Evolutionary conservation across 2,329 filamentous ascomycete species (phyloP), one percentile per base, ranked within the genome.

Genomic region (Scedosporium apiospermum): DNA sequence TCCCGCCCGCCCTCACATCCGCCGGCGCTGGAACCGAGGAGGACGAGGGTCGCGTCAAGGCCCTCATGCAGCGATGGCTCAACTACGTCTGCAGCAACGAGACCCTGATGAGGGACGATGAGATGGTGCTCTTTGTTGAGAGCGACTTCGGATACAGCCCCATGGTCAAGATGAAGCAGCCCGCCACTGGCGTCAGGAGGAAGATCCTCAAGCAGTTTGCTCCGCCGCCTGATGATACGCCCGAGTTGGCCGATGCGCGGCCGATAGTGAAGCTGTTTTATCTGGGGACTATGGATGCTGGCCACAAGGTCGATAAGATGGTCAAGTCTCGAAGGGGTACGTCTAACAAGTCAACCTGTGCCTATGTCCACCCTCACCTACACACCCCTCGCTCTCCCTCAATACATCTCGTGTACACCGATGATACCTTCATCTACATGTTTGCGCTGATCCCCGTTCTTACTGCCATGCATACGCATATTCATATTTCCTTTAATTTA

Each of bases 121-220:
- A 99, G 76, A 93, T 98, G 86, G 86, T 97, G 4, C 87, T 98
- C 64, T 99, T 99, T 70, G 92, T 99, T n/a, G 95, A 99, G 76
- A 96, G 91, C 72, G 95, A 99, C 74, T 98, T 97, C 74, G 95
- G 95, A 49, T 99, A 99, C 75, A 97, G 92, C 70, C 95, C 95
- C 1, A 89, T 98, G 71, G 88, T 97, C 57, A 88, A 93, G 74
- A 91, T 92, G 82, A 96, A 96, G 80, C 95, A 99, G 75, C 95
- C 95, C 23, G 95, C 95, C 7, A 99, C 95, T 1, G 95, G 95
- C 53, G 91, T 99, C 68, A 87, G 95, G 66, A 85, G 95, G 71
- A 97, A 97, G 78, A 89, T 98, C 65, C 81, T 99, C 73, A 99
- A 99, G 81, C 95, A 99, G 74, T 99, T 99, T 75, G 93, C 95